Conservation (phyloP, 1,284 basidiomycete species). For the Ganoderma meredithae region DNA sequence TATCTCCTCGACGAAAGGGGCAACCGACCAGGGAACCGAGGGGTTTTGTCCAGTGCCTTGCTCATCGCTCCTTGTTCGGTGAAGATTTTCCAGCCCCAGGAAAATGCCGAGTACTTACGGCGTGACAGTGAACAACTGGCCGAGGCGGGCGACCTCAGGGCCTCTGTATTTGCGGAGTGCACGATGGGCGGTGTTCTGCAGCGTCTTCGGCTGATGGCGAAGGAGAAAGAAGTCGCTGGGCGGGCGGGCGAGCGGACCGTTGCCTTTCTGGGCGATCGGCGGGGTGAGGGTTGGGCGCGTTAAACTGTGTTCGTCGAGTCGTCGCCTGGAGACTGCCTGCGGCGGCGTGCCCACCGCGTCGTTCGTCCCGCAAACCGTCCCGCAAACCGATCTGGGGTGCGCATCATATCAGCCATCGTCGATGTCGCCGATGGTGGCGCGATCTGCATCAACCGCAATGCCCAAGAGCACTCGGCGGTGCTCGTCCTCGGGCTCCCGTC, state of each 20-base stretch:
- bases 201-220: conserved; percentile 6
- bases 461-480: neutral
- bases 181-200: neutral
- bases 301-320: conserved; percentile 5
- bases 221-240: conserved; percentile 4
- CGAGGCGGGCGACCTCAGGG: neutral
- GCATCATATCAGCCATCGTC: neutral
- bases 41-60: neutral
- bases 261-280: conserved; percentile 23
- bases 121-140: neutral
- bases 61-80: neutral
- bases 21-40: neutral
- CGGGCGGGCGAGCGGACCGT: conserved; percentile 22
- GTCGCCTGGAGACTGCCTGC: conserved; percentile 6
- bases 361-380: conserved; percentile 5
- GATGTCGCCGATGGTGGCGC: neutral
- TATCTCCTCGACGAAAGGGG: neutral
- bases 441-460: conserved; percentile 8
- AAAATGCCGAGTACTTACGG: neutral
- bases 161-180: neutral
- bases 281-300: conserved; percentile 6
- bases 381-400: conserved; percentile 22
- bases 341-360: conserved; percentile 4
- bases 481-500: neutral
- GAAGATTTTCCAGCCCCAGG: neutral